Base-by-base conservation (phyloP, 306 rosid species). In the Prinsepia uniflora region DNA sequence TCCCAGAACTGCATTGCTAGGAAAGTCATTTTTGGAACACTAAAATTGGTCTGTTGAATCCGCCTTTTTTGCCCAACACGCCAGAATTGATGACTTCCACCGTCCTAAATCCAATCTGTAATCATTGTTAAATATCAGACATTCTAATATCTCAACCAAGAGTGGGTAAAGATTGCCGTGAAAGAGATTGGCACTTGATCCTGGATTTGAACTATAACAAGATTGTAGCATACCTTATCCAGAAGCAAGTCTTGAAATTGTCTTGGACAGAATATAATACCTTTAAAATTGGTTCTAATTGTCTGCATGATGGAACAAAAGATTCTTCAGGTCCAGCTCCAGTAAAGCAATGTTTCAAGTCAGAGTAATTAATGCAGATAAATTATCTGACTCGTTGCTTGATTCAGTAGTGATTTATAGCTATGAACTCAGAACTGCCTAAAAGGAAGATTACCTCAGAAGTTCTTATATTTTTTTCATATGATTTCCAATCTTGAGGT, bases 401-500 rank as follows among this genome's bases (percentile, higher is more conserved):
- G 43, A 58, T 58, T 58, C 7, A 58, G 63, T 12, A 58, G 42
- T 30, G 42, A 30, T 36, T 13, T 6, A 58, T 24, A 58, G 43
- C 10, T 24, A 34, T 14, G 41, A 58, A 30, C 42, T 61, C 24
- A 61, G 11, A 61, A 40, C 39, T 73, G 24, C 1, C 20, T n/a
- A 10, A 60, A 10, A n/a, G 17, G 2, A 20, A 14, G 8, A 58
- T 58, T 75, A 83, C 91, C 88, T 86, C 84, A 36, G 91, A 83
- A 8, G 77, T 86, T 36, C 10, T 65, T 30, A 66, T 74, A 53
- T 86, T 86, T 48, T 53, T 74, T 77, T 79, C 84, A 45, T 86
- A 86, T 41, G 99, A 94, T 81, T 86, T 94, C 99, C 99, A 94
- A 73, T 97, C 97, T 78, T 94, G 99, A 76, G 99, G 97, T 90